Evolutionary conservation across 148 eudicot species (phyloP).

Genomic region (Limonium bicolor): DNA sequence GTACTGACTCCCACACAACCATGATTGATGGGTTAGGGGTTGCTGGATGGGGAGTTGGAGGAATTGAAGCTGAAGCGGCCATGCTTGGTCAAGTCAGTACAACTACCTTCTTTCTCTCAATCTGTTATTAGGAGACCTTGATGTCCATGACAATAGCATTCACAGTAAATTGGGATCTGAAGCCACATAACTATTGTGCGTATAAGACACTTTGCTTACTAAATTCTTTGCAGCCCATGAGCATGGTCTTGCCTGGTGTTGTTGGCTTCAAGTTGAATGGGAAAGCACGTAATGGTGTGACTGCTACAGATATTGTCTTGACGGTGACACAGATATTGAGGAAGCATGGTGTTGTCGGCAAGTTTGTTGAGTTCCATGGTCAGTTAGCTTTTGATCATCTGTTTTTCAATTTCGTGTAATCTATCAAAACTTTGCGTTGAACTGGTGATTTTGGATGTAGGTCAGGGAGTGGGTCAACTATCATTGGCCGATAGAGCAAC

Average conservation of each 20-base stretch:
- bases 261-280: conserved; percentile 89
- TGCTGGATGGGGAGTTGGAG: conserved; percentile 99
- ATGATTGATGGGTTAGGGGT: conserved; percentile 97
- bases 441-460: conserved; percentile 17
- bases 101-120: not conserved
- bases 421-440: not conserved
- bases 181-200: not conserved
- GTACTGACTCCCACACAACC: conserved; percentile 97
- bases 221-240: conserved; percentile 78
- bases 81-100: conserved; percentile 93
- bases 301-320: conserved; percentile 94
- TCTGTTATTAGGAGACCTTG: too few species aligned
- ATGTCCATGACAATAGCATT: too few species aligned
- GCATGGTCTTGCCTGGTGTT: conserved; percentile 98
- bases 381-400: too few species aligned
- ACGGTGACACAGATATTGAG: conserved; percentile 95
- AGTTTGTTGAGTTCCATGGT: conserved; percentile 95
- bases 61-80: conserved; percentile 91
- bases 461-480: conserved; percentile 65
- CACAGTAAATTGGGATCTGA: not conserved
- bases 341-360: conserved; percentile 98
- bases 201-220: not conserved
- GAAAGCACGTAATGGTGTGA: conserved; percentile 70
- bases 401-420: too few species aligned
- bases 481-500: conserved; percentile 92